A percentile compares a stretch with the other conserved stretches of the same genome.
Evolutionary conservation across 495 filamentous ascomycete genomes (phyloP).

Genomic region (Daldinia concentrica): DNA sequence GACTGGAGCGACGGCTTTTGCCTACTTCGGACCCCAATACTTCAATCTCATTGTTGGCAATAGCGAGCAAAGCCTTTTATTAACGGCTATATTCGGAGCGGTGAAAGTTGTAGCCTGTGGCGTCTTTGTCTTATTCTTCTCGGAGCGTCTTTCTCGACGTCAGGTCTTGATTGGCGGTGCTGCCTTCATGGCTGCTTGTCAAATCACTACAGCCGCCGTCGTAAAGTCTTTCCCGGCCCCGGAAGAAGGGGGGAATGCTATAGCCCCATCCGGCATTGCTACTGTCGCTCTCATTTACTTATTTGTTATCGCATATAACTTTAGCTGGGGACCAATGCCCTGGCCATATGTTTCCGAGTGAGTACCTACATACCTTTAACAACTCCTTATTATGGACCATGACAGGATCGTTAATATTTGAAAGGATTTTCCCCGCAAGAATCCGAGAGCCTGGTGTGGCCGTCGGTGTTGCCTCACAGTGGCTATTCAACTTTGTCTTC

Average conservation of each 20-base stretch:
- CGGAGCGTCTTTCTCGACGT: conserved; percentile 54
- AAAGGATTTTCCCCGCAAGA: conserved; percentile 60
- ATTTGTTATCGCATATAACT: conserved; percentile 59
- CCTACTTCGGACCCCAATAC: conserved; percentile 56
- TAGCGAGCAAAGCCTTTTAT: conserved; percentile 53
- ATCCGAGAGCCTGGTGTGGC: conserved; percentile 59
- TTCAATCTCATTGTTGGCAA: conserved; percentile 58
- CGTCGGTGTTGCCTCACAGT: conserved; percentile 55
- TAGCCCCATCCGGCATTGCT: conserved; percentile 54
- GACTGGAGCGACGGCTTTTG: conserved; percentile 51
- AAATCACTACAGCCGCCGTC: conserved; percentile 43
- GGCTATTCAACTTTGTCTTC: conserved; percentile 63
- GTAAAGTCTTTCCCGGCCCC: conserved; percentile 54
- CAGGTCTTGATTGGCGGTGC: conserved; percentile 52
- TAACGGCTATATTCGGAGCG: conserved; percentile 63
- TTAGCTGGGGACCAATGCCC: conserved; percentile 60
- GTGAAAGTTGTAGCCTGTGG: conserved; percentile 59
- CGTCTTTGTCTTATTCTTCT: conserved; percentile 51
- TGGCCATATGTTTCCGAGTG: conserved; percentile 60
- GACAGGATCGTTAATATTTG: conserved; percentile 50
- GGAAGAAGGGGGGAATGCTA: conserved; percentile 39
- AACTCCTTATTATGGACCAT: conserved; percentile 36
- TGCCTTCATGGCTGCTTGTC: conserved; percentile 52
- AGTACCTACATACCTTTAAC: conserved; percentile 3
- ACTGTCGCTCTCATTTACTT: conserved; percentile 62